A percentile compares a stretch with the other conserved stretches of the same genome.
Conservation (phyloP, 805 yeast species). For the Hanseniaspora pseudoguilliermondii region DNA sequence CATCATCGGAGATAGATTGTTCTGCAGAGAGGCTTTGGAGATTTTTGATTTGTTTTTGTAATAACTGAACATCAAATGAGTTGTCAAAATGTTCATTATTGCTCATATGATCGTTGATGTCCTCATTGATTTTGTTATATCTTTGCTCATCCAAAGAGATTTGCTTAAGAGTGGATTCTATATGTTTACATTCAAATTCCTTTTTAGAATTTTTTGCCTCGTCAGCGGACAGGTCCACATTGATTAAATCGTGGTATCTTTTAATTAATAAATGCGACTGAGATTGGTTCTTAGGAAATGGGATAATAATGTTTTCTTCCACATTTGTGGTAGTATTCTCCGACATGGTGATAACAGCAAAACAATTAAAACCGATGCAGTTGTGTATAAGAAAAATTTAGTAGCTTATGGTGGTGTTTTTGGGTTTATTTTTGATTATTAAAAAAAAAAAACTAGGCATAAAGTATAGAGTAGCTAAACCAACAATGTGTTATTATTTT, state of each 20-base stretch:
- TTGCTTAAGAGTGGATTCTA: slow-evolving; percentile 31
- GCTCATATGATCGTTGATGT: slow-evolving; percentile 21
- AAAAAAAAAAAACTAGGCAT: too few species aligned
- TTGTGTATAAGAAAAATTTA: too few species aligned
- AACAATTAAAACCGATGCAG: too few species aligned
- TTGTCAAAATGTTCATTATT: slow-evolving; percentile 24
- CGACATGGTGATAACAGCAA: not conserved
- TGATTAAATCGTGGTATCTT: slow-evolving; percentile 9
- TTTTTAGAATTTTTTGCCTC: not conserved
- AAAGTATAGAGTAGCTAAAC: too few species aligned
- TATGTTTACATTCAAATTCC: slow-evolving; percentile 31
- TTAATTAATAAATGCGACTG: slow-evolving; percentile 1
- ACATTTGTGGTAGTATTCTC: not conserved
- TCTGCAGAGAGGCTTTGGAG: slow-evolving; percentile 55
- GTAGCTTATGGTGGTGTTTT: too few species aligned
- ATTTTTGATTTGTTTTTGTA: slow-evolving; percentile 49
- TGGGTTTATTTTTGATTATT: too few species aligned
- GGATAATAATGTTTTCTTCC: slow-evolving; percentile 1
- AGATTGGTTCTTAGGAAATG: slow-evolving; percentile 9
- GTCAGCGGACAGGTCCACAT: not conserved
- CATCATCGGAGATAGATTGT: slow-evolving; percentile 28
- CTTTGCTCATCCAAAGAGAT: slow-evolving; percentile 33
- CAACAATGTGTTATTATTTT: too few species aligned
- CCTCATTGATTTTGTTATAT: slow-evolving; percentile 24
- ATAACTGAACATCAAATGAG: slow-evolving; percentile 30